phyloP scores from a whole-genome alignment of 139 green algal species.

The Haematococcus lacustris region DNA sequence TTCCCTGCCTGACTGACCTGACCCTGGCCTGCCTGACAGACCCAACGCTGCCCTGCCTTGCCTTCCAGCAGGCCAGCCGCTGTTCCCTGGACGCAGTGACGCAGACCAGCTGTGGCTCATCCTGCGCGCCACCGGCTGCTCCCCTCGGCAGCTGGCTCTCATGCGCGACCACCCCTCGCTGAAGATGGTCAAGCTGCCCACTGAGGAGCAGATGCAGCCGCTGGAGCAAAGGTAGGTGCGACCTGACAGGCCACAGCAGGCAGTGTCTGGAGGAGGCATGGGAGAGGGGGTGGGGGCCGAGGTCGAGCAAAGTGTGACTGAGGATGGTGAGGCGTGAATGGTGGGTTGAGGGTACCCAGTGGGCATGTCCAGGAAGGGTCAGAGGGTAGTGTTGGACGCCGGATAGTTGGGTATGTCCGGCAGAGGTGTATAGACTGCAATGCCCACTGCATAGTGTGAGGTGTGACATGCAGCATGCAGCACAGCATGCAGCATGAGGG shows the following conservation, averaged over 20 bases:
- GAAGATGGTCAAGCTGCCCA: not conserved
- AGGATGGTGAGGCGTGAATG: not conserved
- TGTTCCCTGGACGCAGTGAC: slow-evolving; percentile 1
- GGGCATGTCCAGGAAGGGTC: not conserved
- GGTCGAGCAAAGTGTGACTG: not conserved
- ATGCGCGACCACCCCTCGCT: not conserved
- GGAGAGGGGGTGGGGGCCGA: not conserved
- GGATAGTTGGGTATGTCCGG: too few relatives aligned
- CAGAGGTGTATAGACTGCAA: too few relatives aligned
- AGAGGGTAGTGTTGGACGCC: too few relatives aligned
- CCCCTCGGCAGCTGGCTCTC: not conserved
- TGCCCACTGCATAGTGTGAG: too few relatives aligned
- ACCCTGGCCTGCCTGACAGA: too few relatives aligned
- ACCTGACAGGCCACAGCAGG: not conserved
- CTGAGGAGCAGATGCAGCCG: not conserved
- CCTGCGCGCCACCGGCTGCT: not conserved
- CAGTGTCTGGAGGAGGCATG: not conserved
- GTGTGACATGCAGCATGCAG: too few relatives aligned
- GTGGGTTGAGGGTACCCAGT: not conserved
- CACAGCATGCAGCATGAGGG: too few relatives aligned
- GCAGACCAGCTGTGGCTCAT: slow-evolving; percentile 11
- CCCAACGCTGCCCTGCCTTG: too few relatives aligned
- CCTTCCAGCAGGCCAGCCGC: slow-evolving; percentile 2
- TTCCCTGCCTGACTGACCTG: too few relatives aligned
- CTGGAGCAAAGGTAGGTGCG: not conserved